Conservation (phyloP, 2,329 filamentous ascomycete genomes). For the Paecilomyces dactylethromorphus region DNA sequence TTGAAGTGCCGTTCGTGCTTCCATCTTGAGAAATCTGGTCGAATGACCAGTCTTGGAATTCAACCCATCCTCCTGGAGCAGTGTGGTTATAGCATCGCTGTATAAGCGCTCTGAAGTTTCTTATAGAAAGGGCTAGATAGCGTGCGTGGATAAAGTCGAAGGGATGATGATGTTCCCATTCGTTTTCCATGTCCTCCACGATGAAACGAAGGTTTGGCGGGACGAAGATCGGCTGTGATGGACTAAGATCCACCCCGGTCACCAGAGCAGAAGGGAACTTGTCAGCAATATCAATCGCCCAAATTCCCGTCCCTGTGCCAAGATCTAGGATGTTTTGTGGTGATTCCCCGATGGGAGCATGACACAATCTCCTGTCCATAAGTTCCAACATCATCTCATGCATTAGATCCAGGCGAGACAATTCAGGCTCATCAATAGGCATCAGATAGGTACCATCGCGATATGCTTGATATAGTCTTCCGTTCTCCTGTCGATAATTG, state of each 20-base stretch:
- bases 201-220: not conserved
- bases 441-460: conserved; percentile 7
- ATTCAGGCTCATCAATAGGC: conserved; percentile 7
- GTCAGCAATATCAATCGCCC: conserved; percentile 28
- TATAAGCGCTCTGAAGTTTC: conserved; percentile 8
- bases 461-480: conserved; percentile 16
- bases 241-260: conserved; percentile 28
- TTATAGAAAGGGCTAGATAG: conserved; percentile 7
- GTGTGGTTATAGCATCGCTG: conserved; percentile 19
- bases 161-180: conserved; percentile 6
- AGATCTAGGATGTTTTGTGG: conserved; percentile 24
- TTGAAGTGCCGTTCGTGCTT: not conserved
- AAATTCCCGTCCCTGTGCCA: conserved; percentile 30
- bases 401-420: conserved; percentile 3
- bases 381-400: conserved; percentile 8
- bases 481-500: conserved; percentile 13
- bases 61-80: conserved; percentile 6
- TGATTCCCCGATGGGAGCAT: conserved; percentile 5
- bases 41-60: conserved; percentile 6
- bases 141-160: conserved; percentile 14
- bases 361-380: conserved; percentile 3
- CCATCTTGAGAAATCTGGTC: not conserved
- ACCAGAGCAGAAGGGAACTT: conserved; percentile 29
- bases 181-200: conserved; percentile 7
- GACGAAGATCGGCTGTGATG: not conserved